These are phyloP conservation scores for Fragaria nilgerrensis DNA, from an alignment of 306 rosid species.

Conservation along the genomic window DNA sequence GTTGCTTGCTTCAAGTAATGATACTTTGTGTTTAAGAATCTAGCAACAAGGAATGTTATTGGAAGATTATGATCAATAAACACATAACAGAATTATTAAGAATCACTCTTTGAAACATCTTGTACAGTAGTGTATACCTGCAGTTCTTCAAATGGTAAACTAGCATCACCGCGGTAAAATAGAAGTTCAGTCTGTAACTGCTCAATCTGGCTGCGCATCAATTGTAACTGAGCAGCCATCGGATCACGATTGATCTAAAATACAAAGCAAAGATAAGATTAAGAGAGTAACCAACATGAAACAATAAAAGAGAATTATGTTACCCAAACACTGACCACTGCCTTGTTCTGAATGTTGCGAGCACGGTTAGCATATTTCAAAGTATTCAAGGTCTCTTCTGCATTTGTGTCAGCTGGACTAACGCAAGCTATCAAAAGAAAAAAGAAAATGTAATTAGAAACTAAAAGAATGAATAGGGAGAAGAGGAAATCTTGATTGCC, in stretches of 20 bases:
- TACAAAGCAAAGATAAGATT: slow-evolving; percentile 9
- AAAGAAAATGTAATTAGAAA: slow-evolving; percentile 14
- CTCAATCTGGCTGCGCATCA: slow-evolving; percentile 85
- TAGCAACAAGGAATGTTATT: slow-evolving; percentile 26
- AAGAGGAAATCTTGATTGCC: background rate
- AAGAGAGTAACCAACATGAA: slow-evolving; percentile 16
- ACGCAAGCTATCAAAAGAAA: slow-evolving; percentile 68
- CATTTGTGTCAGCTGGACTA: slow-evolving; percentile 98
- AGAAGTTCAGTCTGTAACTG: slow-evolving; percentile 86
- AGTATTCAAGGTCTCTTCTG: slow-evolving; percentile 93
- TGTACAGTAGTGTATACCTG: slow-evolving; percentile 53
- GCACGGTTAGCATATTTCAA: slow-evolving; percentile 99
- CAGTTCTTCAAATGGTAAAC: slow-evolving; percentile 77
- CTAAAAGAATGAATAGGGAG: background rate
- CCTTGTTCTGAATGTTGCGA: slow-evolving; percentile 95
- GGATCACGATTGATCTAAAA: slow-evolving; percentile 90
- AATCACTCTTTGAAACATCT: slow-evolving; percentile 11
- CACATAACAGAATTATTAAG: background rate
- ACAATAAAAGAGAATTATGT: slow-evolving; percentile 8
- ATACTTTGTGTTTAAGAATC: slow-evolving; percentile 88
- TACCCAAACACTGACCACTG: slow-evolving; percentile 60
- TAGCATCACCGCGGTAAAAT: slow-evolving; percentile 64
- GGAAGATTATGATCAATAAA: slow-evolving; percentile 14
- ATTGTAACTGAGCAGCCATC: slow-evolving; percentile 68
- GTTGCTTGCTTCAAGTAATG: slow-evolving; percentile 89